Evolutionary conservation across 2,329 filamentous ascomycete genomes (phyloP).

Genomic region (Botrytis aclada): DNA sequence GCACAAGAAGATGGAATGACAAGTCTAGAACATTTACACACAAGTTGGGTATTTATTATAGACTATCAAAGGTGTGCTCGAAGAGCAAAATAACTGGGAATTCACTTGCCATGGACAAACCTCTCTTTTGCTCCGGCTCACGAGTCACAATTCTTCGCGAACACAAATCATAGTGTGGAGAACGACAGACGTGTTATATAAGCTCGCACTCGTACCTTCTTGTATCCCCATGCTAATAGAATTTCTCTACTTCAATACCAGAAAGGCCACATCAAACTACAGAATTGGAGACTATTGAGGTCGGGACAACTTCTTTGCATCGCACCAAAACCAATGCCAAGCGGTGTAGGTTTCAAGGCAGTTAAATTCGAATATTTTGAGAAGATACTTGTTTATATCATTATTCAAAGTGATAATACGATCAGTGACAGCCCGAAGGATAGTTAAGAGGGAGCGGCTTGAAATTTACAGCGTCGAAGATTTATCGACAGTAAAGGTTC

Average conservation of each 20-base stretch:
- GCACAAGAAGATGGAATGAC: rapidly evolving
- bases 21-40: not conserved
- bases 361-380: not conserved
- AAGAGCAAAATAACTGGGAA: not conserved
- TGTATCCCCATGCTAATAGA: not conserved
- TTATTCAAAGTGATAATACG: no score
- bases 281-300: no score
- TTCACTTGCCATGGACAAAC: not conserved
- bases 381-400: not conserved
- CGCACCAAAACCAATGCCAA: not conserved
- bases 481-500: not conserved
- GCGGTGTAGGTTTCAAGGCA: not conserved
- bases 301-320: not conserved
- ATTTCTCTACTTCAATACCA: no score
- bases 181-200: not conserved
- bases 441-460: not conserved
- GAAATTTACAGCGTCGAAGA: not conserved
- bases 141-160: no score
- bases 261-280: no score
- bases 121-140: no score
- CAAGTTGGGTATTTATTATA: not conserved
- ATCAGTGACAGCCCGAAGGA: not conserved
- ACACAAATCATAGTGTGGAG: not conserved
- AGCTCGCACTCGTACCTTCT: not conserved
- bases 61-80: not conserved